These are phyloP conservation scores for Schizothecium vesticola DNA, from an alignment of 495 filamentous ascomycete genomes.

Conservation along the genomic window DNA sequence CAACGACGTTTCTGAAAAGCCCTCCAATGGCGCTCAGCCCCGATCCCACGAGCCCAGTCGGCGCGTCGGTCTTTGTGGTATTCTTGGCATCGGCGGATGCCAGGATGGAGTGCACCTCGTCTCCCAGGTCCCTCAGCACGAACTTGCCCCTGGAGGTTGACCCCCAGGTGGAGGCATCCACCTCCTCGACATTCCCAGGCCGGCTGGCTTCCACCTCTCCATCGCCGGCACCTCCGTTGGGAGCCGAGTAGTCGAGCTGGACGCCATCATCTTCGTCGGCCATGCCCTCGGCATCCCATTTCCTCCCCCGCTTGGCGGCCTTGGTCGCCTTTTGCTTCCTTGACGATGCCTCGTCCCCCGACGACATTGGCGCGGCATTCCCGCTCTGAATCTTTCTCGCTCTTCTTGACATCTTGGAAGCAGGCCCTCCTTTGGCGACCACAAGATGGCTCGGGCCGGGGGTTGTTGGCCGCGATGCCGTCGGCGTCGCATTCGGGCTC, in stretches of 20 bases:
- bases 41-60: conserved; percentile 64
- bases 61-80: conserved; percentile 38
- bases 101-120: conserved; percentile 88
- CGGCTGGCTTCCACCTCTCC: conserved; percentile 47
- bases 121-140: conserved; percentile 85
- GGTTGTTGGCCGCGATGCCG: conserved; percentile 72
- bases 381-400: conserved; percentile 67
- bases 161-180: conserved; percentile 77
- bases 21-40: conserved; percentile 74
- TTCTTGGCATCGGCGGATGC: conserved; percentile 62
- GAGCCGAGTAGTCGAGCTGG: conserved; percentile 79
- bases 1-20: conserved; percentile 89
- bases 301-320: conserved; percentile 74
- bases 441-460: conserved; percentile 63
- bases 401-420: conserved; percentile 69
- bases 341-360: conserved; percentile 66
- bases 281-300: conserved; percentile 84
- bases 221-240: conserved; percentile 41
- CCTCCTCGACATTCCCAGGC: conserved; percentile 56
- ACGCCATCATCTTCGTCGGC: conserved; percentile 80
- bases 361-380: conserved; percentile 64
- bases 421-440: conserved; percentile 64
- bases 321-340: conserved; percentile 55
- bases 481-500: conserved; percentile 64
- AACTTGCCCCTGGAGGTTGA: conserved; percentile 86